Conservation (phyloP, 2,329 filamentous ascomycete species). For the Paecilomyces dactylethromorphus region DNA sequence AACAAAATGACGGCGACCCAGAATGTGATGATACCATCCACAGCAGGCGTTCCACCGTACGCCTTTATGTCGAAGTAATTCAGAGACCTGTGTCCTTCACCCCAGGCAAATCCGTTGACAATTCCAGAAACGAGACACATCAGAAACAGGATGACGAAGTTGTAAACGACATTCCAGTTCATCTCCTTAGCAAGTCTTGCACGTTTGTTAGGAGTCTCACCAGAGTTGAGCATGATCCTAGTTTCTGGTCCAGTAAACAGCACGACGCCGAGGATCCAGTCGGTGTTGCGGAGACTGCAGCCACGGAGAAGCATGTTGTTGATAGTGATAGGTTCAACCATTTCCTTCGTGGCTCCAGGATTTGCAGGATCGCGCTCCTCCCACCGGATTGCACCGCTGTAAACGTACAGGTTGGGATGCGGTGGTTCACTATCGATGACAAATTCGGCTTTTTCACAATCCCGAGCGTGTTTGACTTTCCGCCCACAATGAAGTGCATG, state of each 20-base stretch:
- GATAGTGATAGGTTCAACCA: slow-evolving; percentile 89
- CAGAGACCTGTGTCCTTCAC: slow-evolving; percentile 64
- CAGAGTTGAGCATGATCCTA: slow-evolving; percentile 99
- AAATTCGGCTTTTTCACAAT: slow-evolving; percentile 88
- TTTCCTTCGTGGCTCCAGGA: slow-evolving; percentile 60
- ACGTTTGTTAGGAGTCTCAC: slow-evolving; percentile 89
- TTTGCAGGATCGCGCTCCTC: slow-evolving; percentile 62
- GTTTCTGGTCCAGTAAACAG: slow-evolving; percentile 93
- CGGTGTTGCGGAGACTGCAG: slow-evolving; percentile 88
- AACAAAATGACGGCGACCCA: slow-evolving; percentile 93
- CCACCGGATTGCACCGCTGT: slow-evolving; percentile 87
- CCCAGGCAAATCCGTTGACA: slow-evolving; percentile 78
- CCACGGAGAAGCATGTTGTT: slow-evolving; percentile 93
- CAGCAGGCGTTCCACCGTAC: slow-evolving; percentile 64
- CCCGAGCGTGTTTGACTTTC: slow-evolving; percentile 75
- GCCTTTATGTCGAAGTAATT: slow-evolving; percentile 80
- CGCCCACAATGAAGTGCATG: slow-evolving; percentile 82
- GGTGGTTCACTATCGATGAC: slow-evolving; percentile 82
- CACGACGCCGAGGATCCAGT: slow-evolving; percentile 90
- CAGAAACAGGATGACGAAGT: slow-evolving; percentile 79
- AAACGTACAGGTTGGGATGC: slow-evolving; percentile 91
- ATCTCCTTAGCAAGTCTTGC: slow-evolving; percentile 85
- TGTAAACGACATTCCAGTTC: slow-evolving; percentile 96
- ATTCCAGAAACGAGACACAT: slow-evolving; percentile 87
- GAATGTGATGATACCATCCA: slow-evolving; percentile 93